phyloP scores from a whole-genome alignment of 2,329 filamentous ascomycete genomes.

The Fusarium sp. region DNA sequence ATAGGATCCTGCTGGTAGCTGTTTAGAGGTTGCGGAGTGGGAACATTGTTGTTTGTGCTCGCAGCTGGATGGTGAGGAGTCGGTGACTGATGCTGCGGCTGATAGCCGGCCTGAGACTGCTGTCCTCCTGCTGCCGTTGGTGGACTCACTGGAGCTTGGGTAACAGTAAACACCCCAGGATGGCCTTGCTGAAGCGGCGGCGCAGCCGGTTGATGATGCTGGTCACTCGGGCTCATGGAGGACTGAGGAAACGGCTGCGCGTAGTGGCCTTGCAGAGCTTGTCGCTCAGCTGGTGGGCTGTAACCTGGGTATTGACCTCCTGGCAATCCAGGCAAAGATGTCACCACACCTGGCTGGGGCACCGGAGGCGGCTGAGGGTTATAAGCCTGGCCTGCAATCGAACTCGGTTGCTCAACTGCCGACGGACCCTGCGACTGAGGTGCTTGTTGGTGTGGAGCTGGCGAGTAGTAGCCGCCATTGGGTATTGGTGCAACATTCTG shows the following conservation, averaged over 20 bases:
- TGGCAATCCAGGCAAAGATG: background rate
- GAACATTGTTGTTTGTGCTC: background rate
- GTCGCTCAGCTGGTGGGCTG: background rate
- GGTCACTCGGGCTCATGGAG: accelerated
- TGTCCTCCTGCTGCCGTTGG: background rate
- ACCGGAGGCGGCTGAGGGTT: background rate
- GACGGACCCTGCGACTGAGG: background rate
- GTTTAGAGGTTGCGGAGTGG: background rate
- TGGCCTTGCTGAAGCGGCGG: background rate
- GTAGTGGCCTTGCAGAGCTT: background rate
- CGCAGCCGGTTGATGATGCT: background rate
- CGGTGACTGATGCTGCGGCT: background rate
- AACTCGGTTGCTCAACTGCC: background rate
- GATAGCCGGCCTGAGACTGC: background rate
- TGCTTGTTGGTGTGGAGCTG: background rate
- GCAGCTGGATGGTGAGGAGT: background rate
- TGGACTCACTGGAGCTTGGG: background rate
- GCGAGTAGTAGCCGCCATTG: background rate
- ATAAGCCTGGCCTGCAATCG: background rate
- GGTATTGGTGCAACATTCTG: background rate
- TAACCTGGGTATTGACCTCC: background rate
- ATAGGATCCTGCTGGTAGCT: constrained; percentile 11
- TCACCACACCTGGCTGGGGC: background rate
- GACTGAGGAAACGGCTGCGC: background rate
- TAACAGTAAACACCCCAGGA: background rate